Percentiles rank a stretch among this genome's conserved stretches.
These are phyloP conservation scores for Coemansia sp. DNA, from an alignment of 192 early-diverging fungal genomes.

Conservation along the genomic window DNA sequence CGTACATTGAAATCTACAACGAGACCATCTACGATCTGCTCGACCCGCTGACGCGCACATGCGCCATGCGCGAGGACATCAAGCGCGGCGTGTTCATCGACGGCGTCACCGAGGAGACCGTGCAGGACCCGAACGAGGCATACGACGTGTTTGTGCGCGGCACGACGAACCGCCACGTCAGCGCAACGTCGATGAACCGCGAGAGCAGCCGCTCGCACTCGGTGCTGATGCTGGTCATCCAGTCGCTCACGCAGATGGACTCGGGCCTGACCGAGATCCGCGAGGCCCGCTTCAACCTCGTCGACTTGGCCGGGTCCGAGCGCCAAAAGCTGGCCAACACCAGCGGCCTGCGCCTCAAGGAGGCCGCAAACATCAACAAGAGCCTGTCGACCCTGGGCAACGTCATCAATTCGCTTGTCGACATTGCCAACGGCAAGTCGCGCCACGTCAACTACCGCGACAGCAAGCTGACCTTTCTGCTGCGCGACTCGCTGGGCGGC, in stretches of 20 bases:
- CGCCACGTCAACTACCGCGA: conserved; percentile 69
- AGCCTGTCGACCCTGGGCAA: conserved; percentile 74
- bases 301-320: conserved; percentile 80
- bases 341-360: conserved; percentile 65
- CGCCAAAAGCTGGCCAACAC: conserved; percentile 65
- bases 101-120: conserved; percentile 62
- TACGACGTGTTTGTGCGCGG: conserved; percentile 65
- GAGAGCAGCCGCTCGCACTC: conserved; percentile 80
- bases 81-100: conserved; percentile 68
- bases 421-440: conserved; percentile 56
- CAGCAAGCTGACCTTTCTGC: conserved; percentile 65
- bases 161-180: conserved; percentile 66
- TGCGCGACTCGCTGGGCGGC: conserved; percentile 69
- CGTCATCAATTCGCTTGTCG: conserved; percentile 81
- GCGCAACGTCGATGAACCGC: conserved; percentile 80
- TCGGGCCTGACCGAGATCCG: conserved; percentile 58
- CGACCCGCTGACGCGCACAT: conserved; percentile 58
- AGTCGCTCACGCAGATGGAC: conserved; percentile 56
- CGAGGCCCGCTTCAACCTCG: conserved; percentile 70
- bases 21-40: conserved; percentile 88
- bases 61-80: conserved; percentile 64
- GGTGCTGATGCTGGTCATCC: conserved; percentile 73
- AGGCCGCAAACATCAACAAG: conserved; percentile 84
- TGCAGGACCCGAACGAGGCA: conserved; percentile 60
- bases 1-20: conserved; percentile 94